Conservation (phyloP, 371 early-diverging fungal genomes). For the Scutellospora calospora region DNA sequence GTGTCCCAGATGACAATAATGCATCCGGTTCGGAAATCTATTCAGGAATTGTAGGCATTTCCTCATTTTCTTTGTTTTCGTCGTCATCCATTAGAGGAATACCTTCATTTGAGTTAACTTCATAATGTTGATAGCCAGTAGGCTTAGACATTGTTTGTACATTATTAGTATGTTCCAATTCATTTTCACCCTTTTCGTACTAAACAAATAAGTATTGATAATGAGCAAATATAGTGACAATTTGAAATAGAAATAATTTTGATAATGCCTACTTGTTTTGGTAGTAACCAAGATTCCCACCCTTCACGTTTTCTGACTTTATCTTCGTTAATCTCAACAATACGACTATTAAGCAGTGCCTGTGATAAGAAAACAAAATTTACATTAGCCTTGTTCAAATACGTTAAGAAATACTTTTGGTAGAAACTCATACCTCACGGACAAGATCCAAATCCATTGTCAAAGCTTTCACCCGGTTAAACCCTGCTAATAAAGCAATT, state of each 20-base stretch:
- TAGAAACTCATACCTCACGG: constrained; percentile 34
- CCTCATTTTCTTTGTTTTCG: constrained; percentile 41
- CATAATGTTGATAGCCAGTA: background rate
- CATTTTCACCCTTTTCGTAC: background rate
- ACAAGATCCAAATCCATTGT: constrained; percentile 36
- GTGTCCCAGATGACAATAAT: no score
- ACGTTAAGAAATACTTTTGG: background rate
- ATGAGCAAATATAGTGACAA: background rate
- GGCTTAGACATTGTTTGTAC: background rate
- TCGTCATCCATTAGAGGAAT: constrained; percentile 43
- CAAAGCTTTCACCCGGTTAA: constrained; percentile 38
- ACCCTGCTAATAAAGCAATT: constrained; percentile 38
- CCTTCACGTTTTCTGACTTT: constrained; percentile 43
- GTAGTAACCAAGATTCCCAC: constrained; percentile 41
- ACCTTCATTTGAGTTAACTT: background rate
- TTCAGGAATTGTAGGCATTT: constrained; percentile 26
- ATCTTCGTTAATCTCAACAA: constrained; percentile 39
- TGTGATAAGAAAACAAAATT: background rate
- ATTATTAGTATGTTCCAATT: background rate
- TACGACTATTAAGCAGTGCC: constrained; percentile 39
- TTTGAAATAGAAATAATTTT: background rate
- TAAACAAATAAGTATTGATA: constrained; percentile 14
- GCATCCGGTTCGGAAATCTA: no score
- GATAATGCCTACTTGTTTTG: constrained; percentile 16
- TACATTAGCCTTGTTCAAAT: background rate